These are phyloP conservation scores for Aspergillus glaucus DNA, from an alignment of 2,329 filamentous ascomycete genomes.

Conservation along the genomic window DNA sequence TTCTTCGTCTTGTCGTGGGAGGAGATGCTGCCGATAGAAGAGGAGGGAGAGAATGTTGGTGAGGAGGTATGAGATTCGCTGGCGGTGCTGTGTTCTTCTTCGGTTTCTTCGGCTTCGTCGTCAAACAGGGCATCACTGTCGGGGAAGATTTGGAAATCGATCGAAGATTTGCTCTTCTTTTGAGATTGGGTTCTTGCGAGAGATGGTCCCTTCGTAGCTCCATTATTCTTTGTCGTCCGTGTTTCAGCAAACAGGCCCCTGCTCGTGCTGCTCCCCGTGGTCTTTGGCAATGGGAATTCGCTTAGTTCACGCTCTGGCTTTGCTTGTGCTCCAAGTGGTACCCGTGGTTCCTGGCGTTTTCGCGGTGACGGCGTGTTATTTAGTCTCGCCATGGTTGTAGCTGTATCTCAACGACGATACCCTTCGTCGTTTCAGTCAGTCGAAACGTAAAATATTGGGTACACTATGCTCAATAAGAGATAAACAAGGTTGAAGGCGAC, in stretches of 20 bases:
- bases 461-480: not conserved
- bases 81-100: not conserved
- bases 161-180: conserved; percentile 13
- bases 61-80: not conserved
- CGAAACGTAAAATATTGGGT: too few relatives aligned
- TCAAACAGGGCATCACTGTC: conserved; percentile 19
- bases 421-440: too few relatives aligned
- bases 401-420: not conserved
- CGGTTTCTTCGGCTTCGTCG: conserved; percentile 5
- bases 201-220: conserved; percentile 7
- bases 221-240: conserved; percentile 2
- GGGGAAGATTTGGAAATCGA: conserved; percentile 26
- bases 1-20: conserved; percentile 16
- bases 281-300: not conserved
- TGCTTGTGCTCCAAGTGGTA: not conserved
- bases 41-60: conserved; percentile 2
- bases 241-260: conserved; percentile 1
- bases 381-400: not conserved
- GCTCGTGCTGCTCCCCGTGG: conserved; percentile 6
- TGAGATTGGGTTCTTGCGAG: conserved; percentile 10
- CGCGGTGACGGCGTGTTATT: conserved; percentile 1
- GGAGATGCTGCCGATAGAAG: not conserved
- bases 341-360: not conserved
- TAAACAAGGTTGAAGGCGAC: not conserved
- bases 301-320: not conserved